Evolutionary conservation across 495 filamentous ascomycete genomes (phyloP).

Genomic region (Neurospora terricola): DNA sequence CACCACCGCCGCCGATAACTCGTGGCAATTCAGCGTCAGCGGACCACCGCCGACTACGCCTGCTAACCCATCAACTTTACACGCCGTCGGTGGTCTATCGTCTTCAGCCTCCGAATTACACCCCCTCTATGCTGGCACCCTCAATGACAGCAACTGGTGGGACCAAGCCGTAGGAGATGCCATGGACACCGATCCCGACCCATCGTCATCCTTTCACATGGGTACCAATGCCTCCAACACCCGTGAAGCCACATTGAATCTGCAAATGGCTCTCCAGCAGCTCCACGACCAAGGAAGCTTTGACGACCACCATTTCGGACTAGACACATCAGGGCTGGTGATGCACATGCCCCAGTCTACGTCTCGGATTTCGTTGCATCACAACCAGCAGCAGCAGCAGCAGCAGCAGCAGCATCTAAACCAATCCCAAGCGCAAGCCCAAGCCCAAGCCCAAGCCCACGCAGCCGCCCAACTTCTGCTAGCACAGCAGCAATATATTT

Average conservation of each 20-base stretch:
- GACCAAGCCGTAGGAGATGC: conserved; percentile 10
- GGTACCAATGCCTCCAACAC: conserved; percentile 5
- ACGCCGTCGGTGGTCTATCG: neutral
- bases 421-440: neutral
- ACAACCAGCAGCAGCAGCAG: conserved; percentile 7
- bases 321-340: conserved; percentile 21
- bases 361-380: neutral
- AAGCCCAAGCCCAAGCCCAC: neutral
- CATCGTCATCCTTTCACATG: conserved; percentile 1
- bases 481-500: neutral
- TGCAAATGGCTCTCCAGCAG: conserved; percentile 1
- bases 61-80: neutral
- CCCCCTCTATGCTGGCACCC: neutral
- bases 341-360: conserved; percentile 27
- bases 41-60: conserved; percentile 1
- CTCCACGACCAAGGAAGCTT: conserved; percentile 9
- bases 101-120: neutral
- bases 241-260: neutral
- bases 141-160: conserved; percentile 20
- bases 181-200: conserved; percentile 12
- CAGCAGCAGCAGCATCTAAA: conserved; percentile 1
- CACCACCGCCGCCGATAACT: neutral
- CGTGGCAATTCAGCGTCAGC: neutral
- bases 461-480: neutral
- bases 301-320: conserved; percentile 20